Conservation (phyloP, 495 filamentous ascomycete species). For the Neurospora sp. region DNA sequence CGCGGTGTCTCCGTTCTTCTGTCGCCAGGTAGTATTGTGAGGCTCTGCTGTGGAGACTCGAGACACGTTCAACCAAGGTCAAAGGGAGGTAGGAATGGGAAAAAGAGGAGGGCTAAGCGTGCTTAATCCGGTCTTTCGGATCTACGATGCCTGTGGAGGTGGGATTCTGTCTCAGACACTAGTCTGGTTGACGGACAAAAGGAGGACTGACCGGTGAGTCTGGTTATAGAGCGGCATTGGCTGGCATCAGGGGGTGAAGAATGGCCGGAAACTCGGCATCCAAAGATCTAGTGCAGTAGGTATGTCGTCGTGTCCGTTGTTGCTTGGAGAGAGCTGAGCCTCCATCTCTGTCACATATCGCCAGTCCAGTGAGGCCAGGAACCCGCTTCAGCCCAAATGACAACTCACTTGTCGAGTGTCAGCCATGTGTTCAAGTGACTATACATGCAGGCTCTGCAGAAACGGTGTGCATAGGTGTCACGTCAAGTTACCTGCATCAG, state of each 20-base stretch:
- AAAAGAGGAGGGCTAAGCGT: background rate
- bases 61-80: background rate
- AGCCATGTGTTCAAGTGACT: background rate
- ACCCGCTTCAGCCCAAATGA: background rate
- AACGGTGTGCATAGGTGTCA: background rate
- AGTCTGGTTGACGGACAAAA: background rate
- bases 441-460: background rate
- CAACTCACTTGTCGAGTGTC: background rate
- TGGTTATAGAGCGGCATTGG: background rate
- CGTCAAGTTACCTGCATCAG: background rate
- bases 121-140: background rate
- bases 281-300: background rate
- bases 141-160: background rate
- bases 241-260: background rate
- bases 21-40: background rate
- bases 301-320: background rate
- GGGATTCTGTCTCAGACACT: background rate
- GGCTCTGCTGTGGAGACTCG: background rate
- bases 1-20: background rate
- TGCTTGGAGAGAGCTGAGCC: background rate
- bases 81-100: background rate
- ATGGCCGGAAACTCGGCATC: background rate
- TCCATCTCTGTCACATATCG: background rate
- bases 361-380: background rate
- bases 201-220: background rate